Evolutionary conservation across 371 early-diverging fungal species (phyloP).

Genomic region (Mycotypha africana): DNA sequence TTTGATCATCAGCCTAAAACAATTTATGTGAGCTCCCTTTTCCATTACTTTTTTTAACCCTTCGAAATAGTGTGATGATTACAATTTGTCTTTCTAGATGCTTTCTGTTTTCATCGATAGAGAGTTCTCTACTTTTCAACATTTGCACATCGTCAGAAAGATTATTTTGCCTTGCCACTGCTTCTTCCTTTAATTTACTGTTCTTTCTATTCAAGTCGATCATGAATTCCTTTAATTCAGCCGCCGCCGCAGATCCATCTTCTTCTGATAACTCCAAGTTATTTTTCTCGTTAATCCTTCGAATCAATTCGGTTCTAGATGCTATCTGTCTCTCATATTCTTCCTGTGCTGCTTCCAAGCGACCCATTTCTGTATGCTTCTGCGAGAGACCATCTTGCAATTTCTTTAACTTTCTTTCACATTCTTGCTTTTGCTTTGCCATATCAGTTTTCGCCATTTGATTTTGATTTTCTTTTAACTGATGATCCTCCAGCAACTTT

Average conservation of each 20-base stretch:
- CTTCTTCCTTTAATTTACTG: constrained; percentile 3
- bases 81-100: constrained; percentile 4
- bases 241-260: constrained; percentile 1
- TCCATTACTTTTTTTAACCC: too few species aligned
- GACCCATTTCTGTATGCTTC: constrained; percentile 11
- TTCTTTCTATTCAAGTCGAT: neutral
- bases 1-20: too few species aligned
- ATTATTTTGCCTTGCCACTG: constrained; percentile 10
- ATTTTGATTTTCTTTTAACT: neutral
- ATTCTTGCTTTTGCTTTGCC: neutral
- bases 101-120: constrained; percentile 15
- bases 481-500: constrained; percentile 28
- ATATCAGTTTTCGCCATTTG: constrained; percentile 1
- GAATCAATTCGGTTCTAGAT: constrained; percentile 7
- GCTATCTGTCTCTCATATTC: constrained; percentile 9
- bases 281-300: constrained; percentile 3
- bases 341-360: constrained; percentile 12
- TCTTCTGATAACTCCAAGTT: neutral
- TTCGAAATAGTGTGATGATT: too few species aligned
- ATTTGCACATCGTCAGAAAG: constrained; percentile 15
- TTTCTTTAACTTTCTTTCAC: constrained; percentile 6
- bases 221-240: neutral
- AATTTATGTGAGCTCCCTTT: too few species aligned
- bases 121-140: constrained; percentile 8
- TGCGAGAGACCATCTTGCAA: constrained; percentile 18